These are phyloP conservation scores for Apiosordaria backusii DNA, from an alignment of 495 filamentous ascomycete genomes.

Conservation along the genomic window DNA sequence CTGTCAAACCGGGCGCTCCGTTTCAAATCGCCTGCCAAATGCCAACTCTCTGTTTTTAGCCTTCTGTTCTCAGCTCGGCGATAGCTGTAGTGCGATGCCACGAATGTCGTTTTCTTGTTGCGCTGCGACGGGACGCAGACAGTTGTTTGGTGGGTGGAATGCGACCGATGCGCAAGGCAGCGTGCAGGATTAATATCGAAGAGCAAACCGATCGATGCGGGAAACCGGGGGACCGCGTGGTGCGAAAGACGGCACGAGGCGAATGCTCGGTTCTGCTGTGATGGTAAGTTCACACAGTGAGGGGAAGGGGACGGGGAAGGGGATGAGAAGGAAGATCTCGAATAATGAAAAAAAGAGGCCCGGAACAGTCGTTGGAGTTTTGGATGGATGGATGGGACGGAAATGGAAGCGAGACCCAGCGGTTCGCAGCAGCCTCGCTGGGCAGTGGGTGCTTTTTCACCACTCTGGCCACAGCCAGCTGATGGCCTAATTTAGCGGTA, in stretches of 20 bases:
- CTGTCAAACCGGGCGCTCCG: constrained; percentile 27
- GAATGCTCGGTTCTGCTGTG: neutral
- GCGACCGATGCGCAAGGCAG: constrained; percentile 7
- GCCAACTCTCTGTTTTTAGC: neutral
- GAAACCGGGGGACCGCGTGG: neutral
- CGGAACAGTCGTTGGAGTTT: neutral
- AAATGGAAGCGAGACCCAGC: constrained; percentile 4
- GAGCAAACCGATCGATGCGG: constrained; percentile 7
- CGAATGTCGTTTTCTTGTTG: neutral
- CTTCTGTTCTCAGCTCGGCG: neutral
- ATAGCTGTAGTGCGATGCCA: constrained; percentile 1
- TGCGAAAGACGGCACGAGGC: neutral
- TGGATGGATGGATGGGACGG: neutral
- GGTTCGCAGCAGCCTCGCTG: constrained; percentile 1
- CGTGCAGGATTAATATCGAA: neutral
- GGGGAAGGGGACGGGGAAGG: neutral
- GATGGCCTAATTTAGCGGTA: neutral
- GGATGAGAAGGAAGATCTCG: neutral
- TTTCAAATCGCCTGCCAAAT: constrained; percentile 14
- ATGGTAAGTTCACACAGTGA: neutral
- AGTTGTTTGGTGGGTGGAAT: neutral
- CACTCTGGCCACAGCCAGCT: neutral
- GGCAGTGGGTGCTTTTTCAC: neutral
- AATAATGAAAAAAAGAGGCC: neutral
- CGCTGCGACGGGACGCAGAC: neutral